Base-by-base conservation (phyloP, 1,284 basidiomycete genomes). In the Boletus nobilissimus region DNA sequence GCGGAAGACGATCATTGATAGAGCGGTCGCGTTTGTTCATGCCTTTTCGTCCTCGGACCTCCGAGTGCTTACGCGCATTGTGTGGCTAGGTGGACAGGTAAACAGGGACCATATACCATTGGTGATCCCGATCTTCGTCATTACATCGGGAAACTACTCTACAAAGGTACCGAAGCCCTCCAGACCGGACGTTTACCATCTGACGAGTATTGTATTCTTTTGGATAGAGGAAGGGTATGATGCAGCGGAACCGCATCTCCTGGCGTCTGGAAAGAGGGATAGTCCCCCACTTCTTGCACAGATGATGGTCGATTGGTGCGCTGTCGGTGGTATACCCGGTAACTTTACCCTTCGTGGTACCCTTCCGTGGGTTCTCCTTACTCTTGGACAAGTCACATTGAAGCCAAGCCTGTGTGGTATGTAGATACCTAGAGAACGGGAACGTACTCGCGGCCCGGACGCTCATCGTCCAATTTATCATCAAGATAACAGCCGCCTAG, bases 51-150 rank as follows among this genome's bases (percentile, higher is more conserved):
- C 68, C 39, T 62, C 46, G 48, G 64, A 77, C 76, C 75, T 76
- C 70, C 75, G 51, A n/a, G 66, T 71, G 76, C 76, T 78, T 26
- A 82, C 43, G 24, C 65, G 39, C 75, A 11, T 60, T 32, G 32
- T 68, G 54, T 73, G 48, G 36, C 54, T 60, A 97, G 96, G 65
- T 98, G 97, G 97, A 94, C 95, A 67, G 89, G 92, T 19, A 95
- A 94, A 83, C 89, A 91, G 79, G 93, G 95, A 8, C 85, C 89
- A n/a, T 94, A 91, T 85, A 95, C 96, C 26, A 92, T 93, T 51
- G 97, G 97, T 46, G 97, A 99, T 88, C 93, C 94, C 48, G 91
- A 91, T 74, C 88, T 99, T 68, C 96, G 96, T 73, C 93, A 96
- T 80, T 98, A 98, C 85, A 87, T 97, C 73, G 97, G 97, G 14